Evolutionary conservation across 352 stramenopile genomes (phyloP), one percentile per base, ranked within the genome.

Genomic region (Phytophthora sojae): DNA sequence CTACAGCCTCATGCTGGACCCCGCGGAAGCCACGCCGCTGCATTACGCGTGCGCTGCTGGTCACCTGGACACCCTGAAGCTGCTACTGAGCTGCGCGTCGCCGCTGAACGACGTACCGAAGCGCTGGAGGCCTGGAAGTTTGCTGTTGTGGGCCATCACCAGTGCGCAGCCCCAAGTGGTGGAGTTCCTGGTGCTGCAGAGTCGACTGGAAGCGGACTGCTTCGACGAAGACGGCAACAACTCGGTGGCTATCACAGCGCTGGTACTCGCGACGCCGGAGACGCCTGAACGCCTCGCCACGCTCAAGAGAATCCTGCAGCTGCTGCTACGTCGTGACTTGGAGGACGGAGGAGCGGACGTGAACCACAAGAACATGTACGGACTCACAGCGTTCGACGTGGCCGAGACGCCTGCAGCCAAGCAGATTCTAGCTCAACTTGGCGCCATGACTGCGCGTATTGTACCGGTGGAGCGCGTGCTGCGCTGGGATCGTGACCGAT

Each of bases 211-310:
- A 65, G 64, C 45, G 17, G 79, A 90, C 55, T 92, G 82, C 68
- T 86, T 84, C 25, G 87, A 94, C 56, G 83, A 92, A 67, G 85
- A 93, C 57, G 83, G 83, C 19, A 93, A 94, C 72, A 93, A 90
- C 57, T 78, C 81, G 0, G 73, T 89, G 26, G 83, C 76, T 0
- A 77, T 93, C 39, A 82, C 85, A 23, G 75, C 79, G 15, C 70
- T 90, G 21, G 73, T 80, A 5, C 61, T 91, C 9, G 79, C 73
- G 2, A 62, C 58, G 7, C 59, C 17, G 6, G 68, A 60, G 45
- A 61, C 61, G 2, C 56, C 56, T 14, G 54, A 70, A 21, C 57
- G 44, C 35, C 55, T 76, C 4, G 47, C 35, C 25, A 63, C 61
- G 11, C 61, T 82, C 12, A 67, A 75, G 35, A 45, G 5, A 0